Evolutionary conservation across 768 basidiomycete genomes (phyloP), one percentile per base, ranked within the genome.

Genomic region (Nidularia sp.): DNA sequence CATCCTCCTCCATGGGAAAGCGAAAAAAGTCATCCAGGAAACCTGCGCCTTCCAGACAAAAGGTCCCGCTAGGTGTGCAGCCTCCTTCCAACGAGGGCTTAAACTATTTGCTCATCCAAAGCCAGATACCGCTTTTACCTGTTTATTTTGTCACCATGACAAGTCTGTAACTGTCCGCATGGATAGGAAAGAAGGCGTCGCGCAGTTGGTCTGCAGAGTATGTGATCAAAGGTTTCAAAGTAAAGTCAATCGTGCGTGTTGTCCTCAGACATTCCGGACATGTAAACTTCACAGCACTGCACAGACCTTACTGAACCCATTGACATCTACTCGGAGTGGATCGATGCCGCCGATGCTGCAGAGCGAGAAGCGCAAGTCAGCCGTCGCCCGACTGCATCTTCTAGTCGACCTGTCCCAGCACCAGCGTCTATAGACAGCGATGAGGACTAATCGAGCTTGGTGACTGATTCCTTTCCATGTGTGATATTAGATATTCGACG

Each of bases 281-380:
- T 31, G 33, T 56, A 43, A 49, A 47, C 54, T 48, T 53, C 52
- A 50, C 44, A 39, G 10, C 49, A 43, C 45, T 39, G 13, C 47
- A 10, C 63, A 94, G 91, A 93, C 66, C 74, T 93, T 49, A 91
- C 90, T 1, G 91, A 93, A 58, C 82, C 91, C 12, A 84, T 93
- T 52, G 91, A 93, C 66, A 89, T 93, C 32, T 93, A 92, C 65
- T 91, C 90, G 5, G 89, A 91, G 63, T 93, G 91, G 91, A 90
- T 93, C 56, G 90, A 92, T 64, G 90, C 90, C 47, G 88, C 89
- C 5, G 90, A 92, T 64, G 85, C 87, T 6, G 90, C 89, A 34
- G 86, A 90, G 64, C 79, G 74, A 53, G 83, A 86, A 47, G 80
- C 79, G 13, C 74, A 76, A 3, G 62, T 71, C 25, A 64, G 71